These are phyloP conservation scores for Iberis pinnata DNA, from an alignment of 345 rosid species.

Conservation along the genomic window DNA sequence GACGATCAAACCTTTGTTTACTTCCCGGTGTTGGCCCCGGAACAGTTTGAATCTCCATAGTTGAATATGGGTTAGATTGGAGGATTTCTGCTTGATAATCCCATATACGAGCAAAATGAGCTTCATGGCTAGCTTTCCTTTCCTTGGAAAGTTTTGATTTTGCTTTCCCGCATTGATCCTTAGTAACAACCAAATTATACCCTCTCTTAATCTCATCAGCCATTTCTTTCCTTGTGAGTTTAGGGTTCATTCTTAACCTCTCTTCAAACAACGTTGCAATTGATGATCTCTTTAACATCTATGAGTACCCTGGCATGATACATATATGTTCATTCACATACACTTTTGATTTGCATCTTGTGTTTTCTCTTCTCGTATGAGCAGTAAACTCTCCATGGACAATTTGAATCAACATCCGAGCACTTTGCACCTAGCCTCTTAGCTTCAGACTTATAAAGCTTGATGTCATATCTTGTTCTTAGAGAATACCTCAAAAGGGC, in stretches of 20 bases:
- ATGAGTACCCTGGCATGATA: no score
- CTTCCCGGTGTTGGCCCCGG: background rate
- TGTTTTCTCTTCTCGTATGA: no score
- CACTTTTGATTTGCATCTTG: no score
- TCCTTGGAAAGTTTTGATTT: background rate
- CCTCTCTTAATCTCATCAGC: background rate
- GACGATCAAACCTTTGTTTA: background rate
- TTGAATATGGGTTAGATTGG: fast-evolving
- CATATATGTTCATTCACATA: no score
- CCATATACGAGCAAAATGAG: background rate
- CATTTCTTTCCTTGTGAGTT: background rate
- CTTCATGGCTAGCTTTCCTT: background rate
- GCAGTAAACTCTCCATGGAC: no score
- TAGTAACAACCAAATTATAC: background rate
- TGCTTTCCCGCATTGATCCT: background rate
- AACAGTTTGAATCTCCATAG: background rate
- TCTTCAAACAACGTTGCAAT: background rate
- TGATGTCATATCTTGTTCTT: no score
- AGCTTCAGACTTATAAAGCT: no score
- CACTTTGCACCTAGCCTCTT: no score
- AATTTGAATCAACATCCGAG: no score
- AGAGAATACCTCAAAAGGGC: no score
- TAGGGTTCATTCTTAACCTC: background rate
- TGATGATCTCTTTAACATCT: no score
- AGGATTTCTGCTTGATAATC: background rate